Evolutionary conservation across 1,284 basidiomycete genomes (phyloP), one percentile per base, ranked within the genome.

Genomic region (Sanguinoderma infundibulare): DNA sequence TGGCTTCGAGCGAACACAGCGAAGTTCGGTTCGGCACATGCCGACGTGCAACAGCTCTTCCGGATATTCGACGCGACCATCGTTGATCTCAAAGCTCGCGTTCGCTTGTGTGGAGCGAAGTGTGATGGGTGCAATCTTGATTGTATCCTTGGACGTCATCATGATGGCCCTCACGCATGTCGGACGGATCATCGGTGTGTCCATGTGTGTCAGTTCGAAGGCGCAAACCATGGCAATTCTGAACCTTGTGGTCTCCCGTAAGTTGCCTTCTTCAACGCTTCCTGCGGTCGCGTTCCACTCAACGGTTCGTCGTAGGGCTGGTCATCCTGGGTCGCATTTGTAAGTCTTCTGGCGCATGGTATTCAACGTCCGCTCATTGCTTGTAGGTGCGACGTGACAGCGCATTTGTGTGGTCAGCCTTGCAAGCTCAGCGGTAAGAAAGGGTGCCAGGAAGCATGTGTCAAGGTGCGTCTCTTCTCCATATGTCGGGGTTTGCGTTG

Each of bases 271-370:
- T 35, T 9, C 22, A 6, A 32, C 2, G 3, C 20, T 5, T 34
- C n/a, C n/a, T n/a, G n/a, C n/a, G n/a, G 14, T 28, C 35, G 32
- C 34, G 24, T 50, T 15, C 42, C 34, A 22, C 12, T 20, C n/a
- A n/a, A n/a, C n/a, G n/a, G n/a, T n/a, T n/a, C 12, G 26, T 42
- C 57, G 22, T 22, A 87, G 86, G 15, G 86, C 84, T 14, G 85
- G 87, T 0, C 86, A 88, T 61, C 69, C 78, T 9, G 83, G 84
- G 17, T 73, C 71, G 8, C 86, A 87, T 63, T 78, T 85, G 84
- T 85, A 70, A 24, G 59, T 22, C n/a, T 7, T 35, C 30, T 34
- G 38, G 8, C 44, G 34, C 22, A 49, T 6, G 30, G 35, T 49
- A 22, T 39, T 17, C 2, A 8, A 14, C 14, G 12, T 7, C 36